These are phyloP conservation scores for Candida montana DNA, from an alignment of 805 yeast species.

Conservation along the genomic window DNA sequence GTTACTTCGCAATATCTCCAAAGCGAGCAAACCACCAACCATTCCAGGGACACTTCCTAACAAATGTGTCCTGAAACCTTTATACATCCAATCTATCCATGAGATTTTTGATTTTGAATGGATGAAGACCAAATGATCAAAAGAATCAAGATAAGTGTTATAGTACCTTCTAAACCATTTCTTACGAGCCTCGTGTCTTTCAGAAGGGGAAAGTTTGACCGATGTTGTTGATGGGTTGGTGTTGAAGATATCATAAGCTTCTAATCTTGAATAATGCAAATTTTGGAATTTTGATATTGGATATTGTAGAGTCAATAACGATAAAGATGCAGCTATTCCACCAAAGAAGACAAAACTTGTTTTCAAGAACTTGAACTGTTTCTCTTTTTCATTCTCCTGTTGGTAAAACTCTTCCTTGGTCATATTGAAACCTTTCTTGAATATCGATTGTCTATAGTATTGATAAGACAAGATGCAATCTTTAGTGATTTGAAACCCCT, in stretches of 20 bases:
- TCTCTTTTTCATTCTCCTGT: conserved; percentile 21
- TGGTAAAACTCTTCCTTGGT: conserved; percentile 18
- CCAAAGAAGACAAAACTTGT: conserved; percentile 72
- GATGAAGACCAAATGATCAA: conserved; percentile 50
- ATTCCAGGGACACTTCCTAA: conserved; percentile 82
- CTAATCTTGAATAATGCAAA: conserved; percentile 72
- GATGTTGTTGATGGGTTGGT: conserved; percentile 20
- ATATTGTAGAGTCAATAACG: conserved; percentile 72
- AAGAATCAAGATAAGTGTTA: conserved; percentile 73
- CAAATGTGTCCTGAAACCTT: conserved; percentile 71
- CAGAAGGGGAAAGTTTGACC: not conserved
- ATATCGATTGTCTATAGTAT: conserved; percentile 31
- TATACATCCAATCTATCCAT: conserved; percentile 66
- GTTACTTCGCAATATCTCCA: conserved; percentile 68
- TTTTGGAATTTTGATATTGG: conserved; percentile 79
- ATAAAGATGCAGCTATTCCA: conserved; percentile 81
- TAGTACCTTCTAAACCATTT: conserved; percentile 44
- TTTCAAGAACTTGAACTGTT: conserved; percentile 42
- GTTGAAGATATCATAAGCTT: conserved; percentile 65
- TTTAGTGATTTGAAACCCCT: conserved; percentile 47
- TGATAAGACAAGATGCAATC: conserved; percentile 39
- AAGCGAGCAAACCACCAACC: conserved; percentile 75
- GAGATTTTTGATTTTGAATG: conserved; percentile 48
- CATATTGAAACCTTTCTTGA: conserved; percentile 22
- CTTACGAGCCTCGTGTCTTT: conserved; percentile 7